Conservation (phyloP, 306 rosid species). For the Cucumis melo region DNA sequence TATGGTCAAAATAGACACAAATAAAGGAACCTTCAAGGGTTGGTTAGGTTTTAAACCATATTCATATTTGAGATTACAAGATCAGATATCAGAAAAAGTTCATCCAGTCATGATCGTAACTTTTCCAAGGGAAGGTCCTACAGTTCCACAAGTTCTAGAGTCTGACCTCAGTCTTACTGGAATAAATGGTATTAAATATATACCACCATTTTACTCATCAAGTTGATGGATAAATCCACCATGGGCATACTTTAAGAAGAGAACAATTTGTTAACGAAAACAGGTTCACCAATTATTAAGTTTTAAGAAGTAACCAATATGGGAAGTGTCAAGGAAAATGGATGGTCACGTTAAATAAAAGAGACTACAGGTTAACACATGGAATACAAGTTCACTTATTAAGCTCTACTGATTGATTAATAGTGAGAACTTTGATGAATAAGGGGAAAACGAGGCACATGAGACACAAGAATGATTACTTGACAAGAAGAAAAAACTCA, state of each 20-base stretch:
- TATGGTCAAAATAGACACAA: not conserved
- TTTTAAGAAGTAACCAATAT: not conserved
- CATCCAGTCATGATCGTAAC: not conserved
- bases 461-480: not conserved
- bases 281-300: not conserved
- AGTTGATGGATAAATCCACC: not conserved
- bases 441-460: not conserved
- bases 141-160: not conserved
- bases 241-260: not conserved
- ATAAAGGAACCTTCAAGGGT: not conserved
- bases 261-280: not conserved
- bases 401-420: not conserved
- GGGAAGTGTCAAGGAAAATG: not conserved
- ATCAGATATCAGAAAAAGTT: not conserved
- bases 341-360: not conserved
- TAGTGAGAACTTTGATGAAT: not conserved
- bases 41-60: not conserved
- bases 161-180: not conserved
- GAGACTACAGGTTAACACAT: not conserved
- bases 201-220: not conserved
- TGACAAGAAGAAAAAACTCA: constrained; percentile 29
- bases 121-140: not conserved
- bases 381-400: not conserved
- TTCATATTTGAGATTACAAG: not conserved
- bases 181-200: not conserved